phyloP scores from a whole-genome alignment of 2,329 filamentous ascomycete species.

The Xylaria polymorpha region DNA sequence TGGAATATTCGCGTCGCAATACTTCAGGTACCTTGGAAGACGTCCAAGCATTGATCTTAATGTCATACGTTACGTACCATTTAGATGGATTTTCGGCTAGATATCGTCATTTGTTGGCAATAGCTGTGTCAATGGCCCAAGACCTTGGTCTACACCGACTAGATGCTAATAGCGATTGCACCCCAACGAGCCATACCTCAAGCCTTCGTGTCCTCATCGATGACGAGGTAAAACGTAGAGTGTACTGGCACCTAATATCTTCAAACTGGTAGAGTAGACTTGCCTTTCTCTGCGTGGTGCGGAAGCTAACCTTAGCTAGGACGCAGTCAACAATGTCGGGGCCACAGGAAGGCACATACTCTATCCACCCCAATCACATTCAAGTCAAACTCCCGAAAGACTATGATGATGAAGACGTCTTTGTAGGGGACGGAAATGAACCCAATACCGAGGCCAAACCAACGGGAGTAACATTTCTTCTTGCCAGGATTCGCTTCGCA shows the following conservation, averaged over 20 bases:
- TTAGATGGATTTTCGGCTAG: constrained; percentile 40
- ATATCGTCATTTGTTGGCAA: constrained; percentile 35
- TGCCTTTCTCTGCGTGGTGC: neutral
- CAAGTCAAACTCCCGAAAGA: constrained; percentile 36
- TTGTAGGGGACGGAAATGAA: neutral
- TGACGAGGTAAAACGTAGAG: neutral
- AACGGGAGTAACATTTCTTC: constrained; percentile 38
- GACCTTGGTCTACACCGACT: constrained; percentile 41
- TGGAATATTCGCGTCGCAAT: constrained; percentile 41
- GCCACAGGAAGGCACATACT: constrained; percentile 41
- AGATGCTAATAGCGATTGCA: constrained; percentile 28
- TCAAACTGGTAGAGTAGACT: neutral
- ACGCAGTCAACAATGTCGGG: constrained; percentile 42
- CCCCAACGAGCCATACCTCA: neutral
- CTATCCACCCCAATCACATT: constrained; percentile 40
- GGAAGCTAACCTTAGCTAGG: constrained; percentile 28
- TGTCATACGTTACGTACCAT: constrained; percentile 40
- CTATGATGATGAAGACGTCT: constrained; percentile 18
- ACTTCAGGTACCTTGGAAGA: constrained; percentile 40
- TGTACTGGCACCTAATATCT: constrained; percentile 2
- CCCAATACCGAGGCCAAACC: constrained; percentile 6
- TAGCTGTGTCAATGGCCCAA: constrained; percentile 37
- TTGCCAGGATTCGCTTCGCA: constrained; percentile 37
- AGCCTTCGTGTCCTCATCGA: neutral
- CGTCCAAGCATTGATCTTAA: constrained; percentile 40